A percentile compares a stretch with the other conserved stretches of the same genome.
Evolutionary conservation across 2,329 filamentous ascomycete species (phyloP).

Genomic region (Colletotrichum echinochloae): DNA sequence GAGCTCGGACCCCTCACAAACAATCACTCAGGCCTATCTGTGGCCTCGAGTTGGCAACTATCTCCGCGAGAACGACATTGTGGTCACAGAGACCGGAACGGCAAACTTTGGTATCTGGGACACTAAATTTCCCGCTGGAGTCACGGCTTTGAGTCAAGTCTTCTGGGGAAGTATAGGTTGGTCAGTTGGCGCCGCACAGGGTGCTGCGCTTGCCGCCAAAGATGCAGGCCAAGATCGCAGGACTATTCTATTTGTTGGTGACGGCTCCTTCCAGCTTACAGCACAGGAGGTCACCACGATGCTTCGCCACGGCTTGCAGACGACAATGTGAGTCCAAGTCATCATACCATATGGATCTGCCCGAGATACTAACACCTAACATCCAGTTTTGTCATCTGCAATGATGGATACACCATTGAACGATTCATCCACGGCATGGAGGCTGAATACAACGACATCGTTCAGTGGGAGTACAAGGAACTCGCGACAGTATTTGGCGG

Average conservation of each 20-base stretch:
- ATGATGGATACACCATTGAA: slow-evolving; percentile 91
- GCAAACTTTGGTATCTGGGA: slow-evolving; percentile 91
- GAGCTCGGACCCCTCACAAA: slow-evolving; percentile 53
- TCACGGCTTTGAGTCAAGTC: slow-evolving; percentile 84
- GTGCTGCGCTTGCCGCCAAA: slow-evolving; percentile 79
- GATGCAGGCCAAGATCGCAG: slow-evolving; percentile 71
- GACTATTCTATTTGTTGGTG: slow-evolving; percentile 88
- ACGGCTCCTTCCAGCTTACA: slow-evolving; percentile 88
- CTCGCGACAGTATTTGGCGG: slow-evolving; percentile 77
- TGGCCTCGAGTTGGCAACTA: slow-evolving; percentile 83
- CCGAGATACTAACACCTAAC: slow-evolving; percentile 41
- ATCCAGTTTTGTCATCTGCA: slow-evolving; percentile 81
- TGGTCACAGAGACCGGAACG: slow-evolving; percentile 90
- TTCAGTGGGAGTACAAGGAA: slow-evolving; percentile 78
- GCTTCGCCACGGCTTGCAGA: slow-evolving; percentile 78
- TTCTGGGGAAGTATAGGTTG: slow-evolving; percentile 77
- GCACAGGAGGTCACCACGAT: slow-evolving; percentile 88
- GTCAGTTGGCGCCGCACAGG: slow-evolving; percentile 69
- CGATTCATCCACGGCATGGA: slow-evolving; percentile 88
- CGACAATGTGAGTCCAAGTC: slow-evolving; percentile 74
- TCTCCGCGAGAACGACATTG: slow-evolving; percentile 77
- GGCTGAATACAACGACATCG: slow-evolving; percentile 84
- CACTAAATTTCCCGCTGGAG: slow-evolving; percentile 80
- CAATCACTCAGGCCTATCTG: slow-evolving; percentile 78
- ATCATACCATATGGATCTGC: background rate